Conservation (phyloP, 1,284 basidiomycete species). For the Malassezia brasiliensis region DNA sequence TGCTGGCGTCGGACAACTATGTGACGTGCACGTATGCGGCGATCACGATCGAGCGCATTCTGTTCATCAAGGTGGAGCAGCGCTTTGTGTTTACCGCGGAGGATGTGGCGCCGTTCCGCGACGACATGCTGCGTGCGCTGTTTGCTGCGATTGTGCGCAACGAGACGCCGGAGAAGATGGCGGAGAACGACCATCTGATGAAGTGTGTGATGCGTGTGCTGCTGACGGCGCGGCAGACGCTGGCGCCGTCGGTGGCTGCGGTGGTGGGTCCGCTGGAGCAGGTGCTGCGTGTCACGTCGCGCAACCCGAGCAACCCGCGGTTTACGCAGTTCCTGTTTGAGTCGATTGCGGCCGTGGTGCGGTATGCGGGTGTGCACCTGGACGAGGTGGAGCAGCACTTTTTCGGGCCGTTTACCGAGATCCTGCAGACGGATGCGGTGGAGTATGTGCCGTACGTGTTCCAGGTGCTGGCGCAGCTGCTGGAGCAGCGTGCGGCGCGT, state of each 20-base stretch:
- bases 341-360: constrained; percentile 78
- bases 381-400: constrained; percentile 69
- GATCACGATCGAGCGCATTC: constrained; percentile 51
- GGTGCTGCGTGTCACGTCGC: constrained; percentile 76
- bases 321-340: constrained; percentile 98
- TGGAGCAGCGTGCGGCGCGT: constrained; percentile 62
- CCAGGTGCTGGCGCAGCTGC: constrained; percentile 90
- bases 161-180: constrained; percentile 81
- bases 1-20: constrained; percentile 55
- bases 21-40: constrained; percentile 51
- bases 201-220: constrained; percentile 95
- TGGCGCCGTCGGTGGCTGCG: constrained; percentile 62
- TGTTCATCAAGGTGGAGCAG: constrained; percentile 66
- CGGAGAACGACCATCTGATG: constrained; percentile 97
- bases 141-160: constrained; percentile 71
- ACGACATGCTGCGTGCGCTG: constrained; percentile 65
- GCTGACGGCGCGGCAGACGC: constrained; percentile 69
- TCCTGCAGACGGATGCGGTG: constrained; percentile 82
- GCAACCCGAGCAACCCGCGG: constrained; percentile 92
- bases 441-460: constrained; percentile 97
- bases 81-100: constrained; percentile 62
- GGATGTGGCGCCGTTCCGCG: constrained; percentile 74
- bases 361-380: constrained; percentile 61
- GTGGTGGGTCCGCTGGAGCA: constrained; percentile 65
- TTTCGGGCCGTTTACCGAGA: constrained; percentile 71